Conservation (phyloP, 2,329 filamentous ascomycete genomes). For the Leptographium lundbergii region DNA sequence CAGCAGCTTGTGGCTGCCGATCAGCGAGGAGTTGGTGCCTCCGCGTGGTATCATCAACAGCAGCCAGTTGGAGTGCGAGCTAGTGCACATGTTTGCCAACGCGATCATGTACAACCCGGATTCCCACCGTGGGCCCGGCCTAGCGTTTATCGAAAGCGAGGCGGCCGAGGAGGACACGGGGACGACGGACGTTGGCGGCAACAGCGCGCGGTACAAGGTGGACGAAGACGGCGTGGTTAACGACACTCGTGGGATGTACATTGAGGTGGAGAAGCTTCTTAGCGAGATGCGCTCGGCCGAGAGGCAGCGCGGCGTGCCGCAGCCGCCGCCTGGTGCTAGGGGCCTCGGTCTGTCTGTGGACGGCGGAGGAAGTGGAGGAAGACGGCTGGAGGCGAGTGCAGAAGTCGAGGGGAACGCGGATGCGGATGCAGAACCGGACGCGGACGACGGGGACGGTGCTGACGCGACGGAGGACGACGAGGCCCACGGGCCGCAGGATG, state of each 20-base stretch:
- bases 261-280: constrained; percentile 70
- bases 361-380: background rate
- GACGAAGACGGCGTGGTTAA: constrained; percentile 81
- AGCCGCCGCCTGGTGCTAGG: constrained; percentile 16
- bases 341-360: constrained; percentile 3
- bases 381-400: constrained; percentile 5
- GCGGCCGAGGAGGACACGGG: constrained; percentile 23
- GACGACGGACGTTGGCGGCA: constrained; percentile 13
- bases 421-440: background rate
- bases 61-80: constrained; percentile 79
- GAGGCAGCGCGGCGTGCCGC: constrained; percentile 32
- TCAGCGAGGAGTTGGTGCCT: constrained; percentile 65
- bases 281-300: constrained; percentile 66
- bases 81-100: constrained; percentile 95
- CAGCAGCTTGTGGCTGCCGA: constrained; percentile 49
- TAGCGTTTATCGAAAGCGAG: constrained; percentile 39
- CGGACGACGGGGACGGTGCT: constrained; percentile 2
- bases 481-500: too few relatives aligned
- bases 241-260: constrained; percentile 80
- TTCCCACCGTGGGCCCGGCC: constrained; percentile 56
- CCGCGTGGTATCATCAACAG: constrained; percentile 89
- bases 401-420: constrained; percentile 3
- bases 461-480: background rate
- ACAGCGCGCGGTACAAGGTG: constrained; percentile 43
- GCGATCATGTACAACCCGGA: constrained; percentile 98